Conservation (phyloP, 2,329 filamentous ascomycete species). For the Pseudopithomyces maydicus region DNA sequence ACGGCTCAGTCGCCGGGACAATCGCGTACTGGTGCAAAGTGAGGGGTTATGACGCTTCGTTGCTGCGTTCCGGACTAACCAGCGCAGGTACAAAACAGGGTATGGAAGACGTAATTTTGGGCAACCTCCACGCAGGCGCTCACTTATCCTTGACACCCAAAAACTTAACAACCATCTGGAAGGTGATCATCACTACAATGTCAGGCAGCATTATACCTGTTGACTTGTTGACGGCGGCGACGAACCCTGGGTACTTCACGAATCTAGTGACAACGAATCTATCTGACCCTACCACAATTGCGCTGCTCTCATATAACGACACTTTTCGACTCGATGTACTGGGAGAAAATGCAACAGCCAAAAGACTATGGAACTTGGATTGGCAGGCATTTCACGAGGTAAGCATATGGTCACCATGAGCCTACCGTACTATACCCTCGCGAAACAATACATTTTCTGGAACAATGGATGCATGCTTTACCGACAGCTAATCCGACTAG, state of each 20-base stretch:
- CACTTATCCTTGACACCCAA: conserved; percentile 10
- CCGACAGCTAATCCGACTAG: background rate
- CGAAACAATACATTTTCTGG: background rate
- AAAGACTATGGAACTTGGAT: conserved; percentile 36
- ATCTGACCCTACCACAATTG: conserved; percentile 39
- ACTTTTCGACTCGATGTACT: conserved; percentile 38
- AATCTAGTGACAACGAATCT: conserved; percentile 34
- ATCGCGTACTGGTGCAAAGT: background rate
- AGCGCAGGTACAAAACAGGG: background rate
- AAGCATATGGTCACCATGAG: conserved; percentile 28
- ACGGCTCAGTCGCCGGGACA: background rate
- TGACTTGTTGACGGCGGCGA: conserved; percentile 38
- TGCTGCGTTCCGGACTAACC: background rate
- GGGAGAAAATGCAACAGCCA: conserved; percentile 36
- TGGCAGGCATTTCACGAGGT: conserved; percentile 48
- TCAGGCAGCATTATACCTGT: conserved; percentile 34
- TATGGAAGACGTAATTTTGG: background rate
- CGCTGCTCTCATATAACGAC: conserved; percentile 44
- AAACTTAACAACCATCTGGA: conserved; percentile 12
- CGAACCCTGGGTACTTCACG: conserved; percentile 35
- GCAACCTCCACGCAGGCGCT: conserved; percentile 12
- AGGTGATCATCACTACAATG: conserved; percentile 27
- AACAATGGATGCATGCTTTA: no score
- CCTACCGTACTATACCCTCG: background rate
- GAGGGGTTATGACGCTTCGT: conserved; percentile 2